These are phyloP conservation scores for Asclepias syriaca DNA, from an alignment of 257 asterid species.

Conservation along the genomic window DNA sequence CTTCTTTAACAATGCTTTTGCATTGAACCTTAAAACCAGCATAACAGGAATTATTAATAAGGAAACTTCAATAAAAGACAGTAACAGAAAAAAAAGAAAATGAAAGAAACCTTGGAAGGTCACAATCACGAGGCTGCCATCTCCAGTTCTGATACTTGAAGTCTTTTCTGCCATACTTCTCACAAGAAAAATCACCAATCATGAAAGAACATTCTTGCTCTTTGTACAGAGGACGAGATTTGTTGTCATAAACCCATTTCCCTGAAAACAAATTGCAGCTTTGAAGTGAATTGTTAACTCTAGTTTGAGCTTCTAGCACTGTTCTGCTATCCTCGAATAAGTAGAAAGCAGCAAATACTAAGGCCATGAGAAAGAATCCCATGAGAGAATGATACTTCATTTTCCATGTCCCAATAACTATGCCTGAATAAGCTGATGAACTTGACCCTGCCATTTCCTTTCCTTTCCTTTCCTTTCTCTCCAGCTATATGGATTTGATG, in stretches of 20 bases:
- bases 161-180: constrained; percentile 56
- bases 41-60: constrained; percentile 21
- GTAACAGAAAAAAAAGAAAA: constrained; percentile 21
- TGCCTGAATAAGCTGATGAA: constrained; percentile 1
- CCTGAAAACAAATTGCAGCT: constrained; percentile 46
- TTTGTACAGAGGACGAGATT: constrained; percentile 46
- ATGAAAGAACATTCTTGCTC: constrained; percentile 48
- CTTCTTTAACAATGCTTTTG: constrained; percentile 60
- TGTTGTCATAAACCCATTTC: constrained; percentile 56
- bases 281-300: background rate
- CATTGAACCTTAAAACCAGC: constrained; percentile 65
- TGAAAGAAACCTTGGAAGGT: constrained; percentile 53
- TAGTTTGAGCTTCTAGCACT: constrained; percentile 16
- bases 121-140: constrained; percentile 71
- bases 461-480: background rate
- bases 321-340: constrained; percentile 44
- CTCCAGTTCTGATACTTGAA: constrained; percentile 52
- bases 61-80: constrained; percentile 13
- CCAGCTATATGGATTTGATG: background rate
- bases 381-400: constrained; percentile 51
- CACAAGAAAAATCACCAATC: constrained; percentile 50
- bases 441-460: constrained; percentile 6
- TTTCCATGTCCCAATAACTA: constrained; percentile 26
- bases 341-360: constrained; percentile 50
- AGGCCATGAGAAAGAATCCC: constrained; percentile 37